Conservation (phyloP, 495 filamentous ascomycete species). For the Apodospora peruviana region DNA sequence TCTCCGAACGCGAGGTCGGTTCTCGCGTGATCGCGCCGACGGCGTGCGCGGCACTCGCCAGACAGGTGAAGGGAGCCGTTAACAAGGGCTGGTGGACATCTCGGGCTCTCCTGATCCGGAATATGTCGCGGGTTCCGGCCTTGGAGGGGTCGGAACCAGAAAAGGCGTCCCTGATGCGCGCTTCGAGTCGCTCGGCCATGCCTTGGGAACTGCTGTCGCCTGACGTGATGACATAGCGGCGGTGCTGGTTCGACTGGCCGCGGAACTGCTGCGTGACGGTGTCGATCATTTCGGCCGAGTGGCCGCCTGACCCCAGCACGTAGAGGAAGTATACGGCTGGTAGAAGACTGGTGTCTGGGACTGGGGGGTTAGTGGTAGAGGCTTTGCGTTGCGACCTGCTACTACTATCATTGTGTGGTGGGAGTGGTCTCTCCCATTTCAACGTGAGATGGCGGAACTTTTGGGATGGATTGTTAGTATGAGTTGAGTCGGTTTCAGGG, state of each 20-base stretch:
- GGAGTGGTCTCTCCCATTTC: neutral
- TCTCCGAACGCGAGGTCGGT: conserved; percentile 26
- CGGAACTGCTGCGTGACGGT: conserved; percentile 54
- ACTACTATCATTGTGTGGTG: neutral
- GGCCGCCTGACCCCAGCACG: conserved; percentile 86
- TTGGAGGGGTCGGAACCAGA: conserved; percentile 9
- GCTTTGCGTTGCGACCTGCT: conserved; percentile 1
- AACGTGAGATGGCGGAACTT: conserved; percentile 16
- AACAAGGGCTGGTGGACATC: conserved; percentile 69
- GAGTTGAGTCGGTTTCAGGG: neutral
- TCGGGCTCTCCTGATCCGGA: conserved; percentile 65
- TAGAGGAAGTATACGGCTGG: conserved; percentile 64
- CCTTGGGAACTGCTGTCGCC: conserved; percentile 66
- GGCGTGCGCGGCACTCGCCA: conserved; percentile 54
- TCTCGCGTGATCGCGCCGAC: conserved; percentile 33
- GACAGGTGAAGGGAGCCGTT: conserved; percentile 52
- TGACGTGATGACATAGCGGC: conserved; percentile 74
- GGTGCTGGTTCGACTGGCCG: conserved; percentile 48
- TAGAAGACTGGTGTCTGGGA: conserved; percentile 18
- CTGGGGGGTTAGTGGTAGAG: neutral
- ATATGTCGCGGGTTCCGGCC: conserved; percentile 47
- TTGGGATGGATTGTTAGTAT: conserved; percentile 9
- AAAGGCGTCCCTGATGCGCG: conserved; percentile 18
- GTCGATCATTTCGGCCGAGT: conserved; percentile 89
- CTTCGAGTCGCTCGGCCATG: conserved; percentile 30